Evolutionary conservation across 106 monocot genomes (phyloP).

Genomic region (Dendrobium huoshanense): DNA sequence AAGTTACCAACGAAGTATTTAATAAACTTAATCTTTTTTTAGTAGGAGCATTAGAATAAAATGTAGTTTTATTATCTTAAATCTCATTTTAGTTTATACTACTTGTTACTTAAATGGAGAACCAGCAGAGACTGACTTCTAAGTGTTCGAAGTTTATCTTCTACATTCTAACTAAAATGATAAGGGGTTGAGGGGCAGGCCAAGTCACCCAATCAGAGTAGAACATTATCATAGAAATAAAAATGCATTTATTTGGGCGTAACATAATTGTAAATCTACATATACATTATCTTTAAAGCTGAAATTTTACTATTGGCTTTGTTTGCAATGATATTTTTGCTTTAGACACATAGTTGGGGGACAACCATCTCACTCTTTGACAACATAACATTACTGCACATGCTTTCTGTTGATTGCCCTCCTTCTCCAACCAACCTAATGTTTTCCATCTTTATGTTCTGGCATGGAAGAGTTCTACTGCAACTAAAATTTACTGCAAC

Average conservation of each 20-base stretch:
- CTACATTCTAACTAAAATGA: no score
- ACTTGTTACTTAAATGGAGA: no score
- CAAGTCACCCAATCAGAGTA: no score
- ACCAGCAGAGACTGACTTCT: no score
- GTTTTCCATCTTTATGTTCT: slow-evolving; percentile 21
- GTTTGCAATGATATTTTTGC: background rate
- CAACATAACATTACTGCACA: slow-evolving; percentile 24
- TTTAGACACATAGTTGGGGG: slow-evolving; percentile 21
- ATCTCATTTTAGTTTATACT: no score
- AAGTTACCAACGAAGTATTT: no score
- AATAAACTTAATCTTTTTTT: no score
- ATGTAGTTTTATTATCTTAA: no score
- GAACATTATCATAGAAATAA: background rate
- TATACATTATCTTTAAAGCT: background rate
- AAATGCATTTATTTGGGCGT: background rate
- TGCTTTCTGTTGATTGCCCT: slow-evolving; percentile 17
- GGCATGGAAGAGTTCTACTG: slow-evolving; percentile 29
- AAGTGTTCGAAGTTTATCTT: no score
- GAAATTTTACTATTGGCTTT: background rate
- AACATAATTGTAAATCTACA: background rate
- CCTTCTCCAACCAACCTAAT: slow-evolving; percentile 16
- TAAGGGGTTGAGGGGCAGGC: no score
- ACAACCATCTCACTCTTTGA: slow-evolving; percentile 11
- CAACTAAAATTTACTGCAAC: slow-evolving; percentile 35
- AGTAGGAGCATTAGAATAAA: no score